Conservation (phyloP, 2,329 filamentous ascomycete genomes). For the Hypoxylon sp. region DNA sequence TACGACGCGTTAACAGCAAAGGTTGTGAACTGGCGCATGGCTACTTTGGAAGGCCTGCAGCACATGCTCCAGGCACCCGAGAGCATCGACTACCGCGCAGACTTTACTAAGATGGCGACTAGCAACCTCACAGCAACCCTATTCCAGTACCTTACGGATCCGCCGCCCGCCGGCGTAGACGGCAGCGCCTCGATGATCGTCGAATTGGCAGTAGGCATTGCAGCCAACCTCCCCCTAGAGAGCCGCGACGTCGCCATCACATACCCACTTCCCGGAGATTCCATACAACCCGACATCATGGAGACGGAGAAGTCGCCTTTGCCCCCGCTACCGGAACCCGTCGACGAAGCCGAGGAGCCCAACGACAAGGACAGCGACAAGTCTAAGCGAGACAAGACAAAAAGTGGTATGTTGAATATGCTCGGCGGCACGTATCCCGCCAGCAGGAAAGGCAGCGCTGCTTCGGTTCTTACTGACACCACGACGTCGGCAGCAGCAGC, state of each 20-base stretch:
- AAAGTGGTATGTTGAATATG: constrained; percentile 64
- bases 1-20: constrained; percentile 89
- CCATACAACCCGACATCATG: constrained; percentile 82
- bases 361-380: constrained; percentile 59
- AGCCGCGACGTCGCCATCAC: constrained; percentile 90
- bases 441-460: constrained; percentile 56
- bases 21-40: constrained; percentile 92
- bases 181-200: constrained; percentile 93
- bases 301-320: constrained; percentile 83
- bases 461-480: constrained; percentile 61
- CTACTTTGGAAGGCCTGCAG: constrained; percentile 91
- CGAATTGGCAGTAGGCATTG: constrained; percentile 88
- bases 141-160: constrained; percentile 80
- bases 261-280: constrained; percentile 84
- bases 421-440: constrained; percentile 51
- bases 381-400: constrained; percentile 60
- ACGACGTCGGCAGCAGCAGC: constrained; percentile 51
- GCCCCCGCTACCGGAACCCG: constrained; percentile 67
- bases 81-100: constrained; percentile 75
- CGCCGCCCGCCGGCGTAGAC: constrained; percentile 84
- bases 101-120: constrained; percentile 80
- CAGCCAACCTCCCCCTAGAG: constrained; percentile 88
- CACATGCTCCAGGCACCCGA: constrained; percentile 76
- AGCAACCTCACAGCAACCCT: constrained; percentile 77
- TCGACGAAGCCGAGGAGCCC: constrained; percentile 57